These are phyloP conservation scores for Pseudonitzschia multiseries DNA, from an alignment of 108 stramenopile genomes.

Conservation along the genomic window DNA sequence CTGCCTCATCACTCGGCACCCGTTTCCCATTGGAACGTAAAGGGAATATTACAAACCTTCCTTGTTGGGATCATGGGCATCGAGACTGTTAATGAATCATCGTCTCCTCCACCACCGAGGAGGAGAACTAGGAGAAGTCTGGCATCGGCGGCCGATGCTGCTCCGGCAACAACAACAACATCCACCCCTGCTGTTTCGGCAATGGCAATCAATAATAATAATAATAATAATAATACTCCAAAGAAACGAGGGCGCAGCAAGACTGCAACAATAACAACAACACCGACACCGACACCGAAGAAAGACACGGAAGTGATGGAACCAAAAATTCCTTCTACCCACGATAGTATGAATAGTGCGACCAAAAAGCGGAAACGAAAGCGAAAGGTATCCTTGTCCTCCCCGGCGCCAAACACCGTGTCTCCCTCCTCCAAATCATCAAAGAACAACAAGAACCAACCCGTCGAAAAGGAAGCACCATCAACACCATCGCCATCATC, in stretches of 20 bases:
- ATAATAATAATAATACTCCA: too few relatives aligned
- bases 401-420: background rate
- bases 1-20: too few relatives aligned
- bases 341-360: conserved; percentile 5
- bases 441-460: background rate
- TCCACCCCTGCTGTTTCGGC: background rate
- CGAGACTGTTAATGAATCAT: background rate
- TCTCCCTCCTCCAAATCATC: background rate
- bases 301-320: background rate
- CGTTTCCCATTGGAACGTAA: too few relatives aligned
- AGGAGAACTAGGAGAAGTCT: background rate
- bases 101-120: background rate
- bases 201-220: too few relatives aligned
- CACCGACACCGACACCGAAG: background rate
- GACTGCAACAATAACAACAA: too few relatives aligned
- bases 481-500: too few relatives aligned
- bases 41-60: too few relatives aligned
- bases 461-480: background rate
- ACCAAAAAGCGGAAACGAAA: conserved; percentile 7
- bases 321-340: conserved; percentile 6
- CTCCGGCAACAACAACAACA: background rate
- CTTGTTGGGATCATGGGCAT: background rate
- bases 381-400: background rate
- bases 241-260: background rate
- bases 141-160: background rate